Base-by-base conservation (phyloP, 78 protist genomes). In the Dictyostelium intermedium region DNA sequence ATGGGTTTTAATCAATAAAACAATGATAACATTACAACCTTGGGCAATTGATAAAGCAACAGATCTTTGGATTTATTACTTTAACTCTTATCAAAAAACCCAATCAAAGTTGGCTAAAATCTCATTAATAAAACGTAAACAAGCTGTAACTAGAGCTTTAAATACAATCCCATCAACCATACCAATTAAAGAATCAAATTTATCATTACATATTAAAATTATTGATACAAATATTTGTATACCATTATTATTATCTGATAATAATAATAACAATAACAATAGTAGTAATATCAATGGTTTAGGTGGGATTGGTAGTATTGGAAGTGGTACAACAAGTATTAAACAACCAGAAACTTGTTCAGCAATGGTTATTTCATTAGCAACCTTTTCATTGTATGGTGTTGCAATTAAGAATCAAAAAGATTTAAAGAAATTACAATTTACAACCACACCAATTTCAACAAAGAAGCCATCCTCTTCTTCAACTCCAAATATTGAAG, bases 11-110 rank as follows among this genome's bases (percentile, higher is more conserved):
- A 89, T 89, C 2, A 80, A 27, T 47, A 89, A 89, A 23, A 89
- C 94, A 6, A 50, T 89, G 43, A 85, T 89, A 10, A 89, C 87
- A 10, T 61, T 89, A 11, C 94, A 89, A 70, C 94, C 94, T 20
- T 89, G 94, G 94, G 94, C 94, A 10, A 89, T 89, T 32, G 94
- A 89, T 66, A 89, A 89, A 47, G 94, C 87, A 60, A 89, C 94
- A 1, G 87, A 89, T 89, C 72, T 89, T 18, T 89, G 79, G 76
- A 72, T 89, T 9, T 80, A 79, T 53, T 89, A 89, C 45, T 60
- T 80, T n/a, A 25, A 61, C 7, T 84, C 94, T 20, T 89, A 89
- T 32, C 78, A 89, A 39, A 69, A 60, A 8, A 70, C 87, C 1
- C 39, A 35, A 13, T 78, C 94, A 1, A 89, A 89, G 34, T n/a